These are phyloP conservation scores for Exophiala sp. DNA, from an alignment of 2,329 filamentous ascomycete species.

Conservation along the genomic window DNA sequence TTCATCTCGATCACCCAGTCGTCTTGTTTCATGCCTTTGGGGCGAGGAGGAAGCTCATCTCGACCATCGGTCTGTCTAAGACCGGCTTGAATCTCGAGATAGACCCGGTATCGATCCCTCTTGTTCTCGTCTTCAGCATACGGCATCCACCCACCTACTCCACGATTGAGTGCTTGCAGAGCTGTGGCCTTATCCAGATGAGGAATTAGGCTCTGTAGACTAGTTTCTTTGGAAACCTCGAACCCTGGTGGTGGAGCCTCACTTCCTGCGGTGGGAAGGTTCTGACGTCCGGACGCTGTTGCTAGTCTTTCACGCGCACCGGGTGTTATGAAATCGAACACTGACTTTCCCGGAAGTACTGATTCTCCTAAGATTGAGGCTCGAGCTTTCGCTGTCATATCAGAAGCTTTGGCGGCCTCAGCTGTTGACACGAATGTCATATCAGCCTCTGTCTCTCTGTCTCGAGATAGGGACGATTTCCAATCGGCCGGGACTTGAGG, in stretches of 20 bases:
- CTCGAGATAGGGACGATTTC: slow-evolving; percentile 57
- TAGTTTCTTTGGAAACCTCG: slow-evolving; percentile 58
- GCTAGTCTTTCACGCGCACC: slow-evolving; percentile 74
- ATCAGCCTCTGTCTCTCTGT: background rate
- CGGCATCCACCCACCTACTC: slow-evolving; percentile 67
- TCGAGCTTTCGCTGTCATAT: slow-evolving; percentile 70
- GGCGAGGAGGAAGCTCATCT: slow-evolving; percentile 56
- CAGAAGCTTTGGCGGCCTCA: slow-evolving; percentile 73
- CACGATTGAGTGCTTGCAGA: slow-evolving; percentile 64
- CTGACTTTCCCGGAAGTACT: slow-evolving; percentile 81
- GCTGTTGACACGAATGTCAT: slow-evolving; percentile 54
- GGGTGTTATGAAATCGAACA: slow-evolving; percentile 87
- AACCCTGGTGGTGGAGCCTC: slow-evolving; percentile 67
- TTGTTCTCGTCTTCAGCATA: slow-evolving; percentile 82
- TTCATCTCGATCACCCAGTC: slow-evolving; percentile 77
- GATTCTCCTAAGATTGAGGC: slow-evolving; percentile 78
- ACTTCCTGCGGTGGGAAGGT: slow-evolving; percentile 73
- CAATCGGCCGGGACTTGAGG: slow-evolving; percentile 57
- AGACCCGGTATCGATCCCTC: slow-evolving; percentile 72
- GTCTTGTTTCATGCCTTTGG: slow-evolving; percentile 53
- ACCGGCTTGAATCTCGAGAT: slow-evolving; percentile 73
- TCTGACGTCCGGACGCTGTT: slow-evolving; percentile 67
- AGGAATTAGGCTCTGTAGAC: slow-evolving; percentile 38
- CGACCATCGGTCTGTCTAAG: slow-evolving; percentile 34
- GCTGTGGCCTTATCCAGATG: slow-evolving; percentile 65